A percentile compares a stretch with the other conserved stretches of the same genome.
Conservation (phyloP, 208 protist genomes). For the Polymyxa betae region DNA sequence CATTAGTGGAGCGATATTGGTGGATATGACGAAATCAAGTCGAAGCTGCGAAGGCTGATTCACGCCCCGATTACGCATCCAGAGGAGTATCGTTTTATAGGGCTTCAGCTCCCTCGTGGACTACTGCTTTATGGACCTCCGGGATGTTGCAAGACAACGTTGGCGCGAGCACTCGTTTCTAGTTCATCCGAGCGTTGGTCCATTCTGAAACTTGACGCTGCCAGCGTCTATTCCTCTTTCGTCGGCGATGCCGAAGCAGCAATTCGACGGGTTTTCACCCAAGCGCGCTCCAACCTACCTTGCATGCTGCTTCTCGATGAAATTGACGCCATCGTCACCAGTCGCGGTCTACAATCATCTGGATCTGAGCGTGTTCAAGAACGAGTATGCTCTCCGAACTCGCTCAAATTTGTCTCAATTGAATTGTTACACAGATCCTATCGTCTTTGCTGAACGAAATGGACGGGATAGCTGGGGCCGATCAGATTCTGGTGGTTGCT, state of each 20-base stretch:
- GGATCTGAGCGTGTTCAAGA: background rate
- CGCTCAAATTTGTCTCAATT: background rate
- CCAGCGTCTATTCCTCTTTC: constrained; percentile 28
- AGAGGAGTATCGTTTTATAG: constrained; percentile 20
- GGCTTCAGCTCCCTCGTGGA: constrained; percentile 17
- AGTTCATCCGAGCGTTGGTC: background rate
- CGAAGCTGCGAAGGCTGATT: background rate
- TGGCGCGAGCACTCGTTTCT: constrained; percentile 52
- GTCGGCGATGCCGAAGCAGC: constrained; percentile 57
- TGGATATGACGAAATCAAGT: constrained; percentile 52
- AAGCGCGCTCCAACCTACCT: constrained; percentile 48
- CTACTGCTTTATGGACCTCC: constrained; percentile 61
- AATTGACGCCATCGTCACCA: constrained; percentile 59
- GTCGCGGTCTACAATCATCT: background rate
- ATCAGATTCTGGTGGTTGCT: constrained; percentile 99
- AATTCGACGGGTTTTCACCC: constrained; percentile 53
- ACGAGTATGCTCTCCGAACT: background rate
- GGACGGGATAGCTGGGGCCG: constrained; percentile 82
- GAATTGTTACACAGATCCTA: background rate
- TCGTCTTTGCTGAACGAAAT: constrained; percentile 58
- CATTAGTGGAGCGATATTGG: constrained; percentile 54
- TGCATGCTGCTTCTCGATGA: constrained; percentile 65
- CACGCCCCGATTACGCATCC: constrained; percentile 32
- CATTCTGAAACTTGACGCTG: constrained; percentile 9
- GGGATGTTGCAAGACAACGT: constrained; percentile 60